Conservation (phyloP, 169 alveolate species). For the Cryptosporidium canis region DNA sequence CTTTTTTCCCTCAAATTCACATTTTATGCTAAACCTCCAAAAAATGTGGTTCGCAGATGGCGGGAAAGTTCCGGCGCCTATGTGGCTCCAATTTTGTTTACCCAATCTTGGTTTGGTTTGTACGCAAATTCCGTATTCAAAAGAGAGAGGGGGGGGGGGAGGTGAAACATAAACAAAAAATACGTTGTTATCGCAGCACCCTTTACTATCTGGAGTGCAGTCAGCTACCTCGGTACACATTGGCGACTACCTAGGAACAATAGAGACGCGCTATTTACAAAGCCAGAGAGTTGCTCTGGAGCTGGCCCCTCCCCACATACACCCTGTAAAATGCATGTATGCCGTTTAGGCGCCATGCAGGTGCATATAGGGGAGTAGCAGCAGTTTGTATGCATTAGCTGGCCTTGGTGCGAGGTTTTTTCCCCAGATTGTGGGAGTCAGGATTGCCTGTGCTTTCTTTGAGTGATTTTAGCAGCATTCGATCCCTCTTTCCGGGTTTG, state of each 20-base stretch:
- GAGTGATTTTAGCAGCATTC: background rate
- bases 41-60: slow-evolving; percentile 27
- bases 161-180: background rate
- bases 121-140: background rate
- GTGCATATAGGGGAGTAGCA: background rate
- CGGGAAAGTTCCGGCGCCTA: background rate
- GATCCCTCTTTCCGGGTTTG: slow-evolving; percentile 67
- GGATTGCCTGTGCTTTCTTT: background rate
- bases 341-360: background rate
- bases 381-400: background rate
- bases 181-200: background rate
- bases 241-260: background rate
- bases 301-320: background rate
- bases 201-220: too few relatives aligned
- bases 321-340: background rate
- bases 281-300: background rate
- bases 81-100: background rate
- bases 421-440: background rate
- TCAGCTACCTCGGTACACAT: background rate
- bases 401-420: background rate
- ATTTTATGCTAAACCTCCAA: slow-evolving; percentile 16
- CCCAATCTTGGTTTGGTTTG: background rate
- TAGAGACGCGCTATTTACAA: background rate
- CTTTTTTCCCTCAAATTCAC: slow-evolving; percentile 34
- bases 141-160: too few relatives aligned